Evolutionary conservation across 345 rosid species (phyloP).

Genomic region (Eucalyptus viminalis): DNA sequence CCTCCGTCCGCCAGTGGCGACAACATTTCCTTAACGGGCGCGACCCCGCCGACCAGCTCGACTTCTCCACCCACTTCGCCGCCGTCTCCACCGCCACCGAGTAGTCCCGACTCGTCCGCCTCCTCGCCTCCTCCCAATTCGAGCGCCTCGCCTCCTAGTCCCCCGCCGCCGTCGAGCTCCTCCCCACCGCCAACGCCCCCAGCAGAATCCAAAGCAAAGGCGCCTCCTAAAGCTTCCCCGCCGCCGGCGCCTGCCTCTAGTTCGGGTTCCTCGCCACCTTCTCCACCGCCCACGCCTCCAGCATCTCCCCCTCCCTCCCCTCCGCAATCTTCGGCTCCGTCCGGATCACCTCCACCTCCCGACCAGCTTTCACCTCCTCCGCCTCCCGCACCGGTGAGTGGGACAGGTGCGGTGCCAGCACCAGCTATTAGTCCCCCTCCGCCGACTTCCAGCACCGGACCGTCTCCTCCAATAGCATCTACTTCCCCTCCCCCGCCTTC

Average conservation of each 20-base stretch:
- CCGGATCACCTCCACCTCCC: neutral
- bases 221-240: neutral
- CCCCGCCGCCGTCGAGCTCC: neutral
- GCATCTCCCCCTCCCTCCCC: constrained; percentile 7
- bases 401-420: neutral
- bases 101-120: neutral
- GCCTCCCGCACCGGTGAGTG: neutral
- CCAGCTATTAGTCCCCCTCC: neutral
- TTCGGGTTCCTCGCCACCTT: neutral
- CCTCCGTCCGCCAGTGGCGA: neutral
- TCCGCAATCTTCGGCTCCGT: neutral
- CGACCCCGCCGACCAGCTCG: neutral
- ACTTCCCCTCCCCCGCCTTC: neutral
- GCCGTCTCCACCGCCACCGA: neutral
- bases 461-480: constrained; percentile 11
- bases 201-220: neutral
- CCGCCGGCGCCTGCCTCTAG: constrained; percentile 6
- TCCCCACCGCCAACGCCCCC: neutral
- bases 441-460: neutral
- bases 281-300: neutral
- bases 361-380: constrained; percentile 6
- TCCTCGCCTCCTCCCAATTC: neutral
- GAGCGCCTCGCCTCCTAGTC: constrained; percentile 4
- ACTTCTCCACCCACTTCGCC: neutral
- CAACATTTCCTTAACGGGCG: neutral